phyloP scores from a whole-genome alignment of 805 yeast species.

The Blastobotrys muscicola region DNA sequence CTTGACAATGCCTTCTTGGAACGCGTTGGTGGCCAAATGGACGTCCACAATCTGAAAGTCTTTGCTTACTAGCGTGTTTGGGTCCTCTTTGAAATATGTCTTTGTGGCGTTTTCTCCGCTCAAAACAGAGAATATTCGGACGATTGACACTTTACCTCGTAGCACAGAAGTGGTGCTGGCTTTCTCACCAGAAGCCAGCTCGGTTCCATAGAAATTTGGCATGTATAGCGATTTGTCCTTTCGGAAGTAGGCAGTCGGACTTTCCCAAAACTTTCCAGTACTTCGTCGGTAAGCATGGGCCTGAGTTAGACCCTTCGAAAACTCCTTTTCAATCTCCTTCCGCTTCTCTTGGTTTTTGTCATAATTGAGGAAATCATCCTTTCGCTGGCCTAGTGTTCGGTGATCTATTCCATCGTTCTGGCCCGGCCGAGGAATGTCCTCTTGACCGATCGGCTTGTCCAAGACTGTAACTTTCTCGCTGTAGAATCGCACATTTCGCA shows the following conservation, averaged over 20 bases:
- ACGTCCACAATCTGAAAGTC: conserved; percentile 66
- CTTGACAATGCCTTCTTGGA: conserved; percentile 57
- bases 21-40: conserved; percentile 61
- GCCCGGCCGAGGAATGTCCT: conserved; percentile 28
- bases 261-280: conserved; percentile 72
- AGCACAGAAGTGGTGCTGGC: conserved; percentile 32
- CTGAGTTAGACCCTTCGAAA: conserved; percentile 51
- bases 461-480: conserved; percentile 20
- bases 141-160: conserved; percentile 46
- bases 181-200: conserved; percentile 30
- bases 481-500: too few species aligned
- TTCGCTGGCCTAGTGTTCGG: conserved; percentile 31
- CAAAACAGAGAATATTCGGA: conserved; percentile 56
- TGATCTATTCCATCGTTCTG: conserved; percentile 35
- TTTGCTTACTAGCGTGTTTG: conserved; percentile 31
- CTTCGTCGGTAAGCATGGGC: conserved; percentile 54
- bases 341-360: conserved; percentile 40
- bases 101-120: conserved; percentile 62
- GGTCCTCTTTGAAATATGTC: conserved; percentile 35
- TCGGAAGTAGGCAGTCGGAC: conserved; percentile 75
- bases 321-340: conserved; percentile 48
- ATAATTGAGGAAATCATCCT: conserved; percentile 40
- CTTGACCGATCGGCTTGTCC: conserved; percentile 40
- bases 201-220: conserved; percentile 63
- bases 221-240: conserved; percentile 65